Base-by-base conservation (phyloP, 176 grass and related monocot genomes). In the Elaeis guineensis region DNA sequence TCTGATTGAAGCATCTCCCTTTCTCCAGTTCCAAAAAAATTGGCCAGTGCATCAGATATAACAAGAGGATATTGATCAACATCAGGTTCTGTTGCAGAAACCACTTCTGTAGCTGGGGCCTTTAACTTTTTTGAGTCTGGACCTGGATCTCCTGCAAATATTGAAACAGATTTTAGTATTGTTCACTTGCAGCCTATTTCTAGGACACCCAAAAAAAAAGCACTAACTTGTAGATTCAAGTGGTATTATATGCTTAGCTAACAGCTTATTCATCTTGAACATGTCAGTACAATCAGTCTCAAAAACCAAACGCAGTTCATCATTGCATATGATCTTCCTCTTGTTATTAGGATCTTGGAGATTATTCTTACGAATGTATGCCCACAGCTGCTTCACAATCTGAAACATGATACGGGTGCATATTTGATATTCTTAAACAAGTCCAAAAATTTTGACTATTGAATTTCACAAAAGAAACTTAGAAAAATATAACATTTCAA, bases 211-310 rank as follows among this genome's bases (percentile, higher is more conserved):
- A 23, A 18, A 11, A 66, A 71, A 57, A 39, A 21, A 6, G 8
- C 53, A 24, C 29, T 68, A 80, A 95, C 89, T 82, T 77, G 72
- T 61, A 74, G 78, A 25, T 54, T 85, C 85, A 0, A 95, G 70
- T 69, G 85, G 51, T 64, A 51, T 75, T 78, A 95, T 95, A 79
- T 95, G 89, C 81, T 95, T 95, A 15, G 81, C 58, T 19, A 95
- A 55, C 61, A 95, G 81, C 62, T 95, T 95, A 71, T 95, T 95
- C 89, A 95, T 95, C 72, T 85, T 89, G 78, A 95, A 95, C 89
- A 95, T 95, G 49, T 95, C 89, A 44, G 89, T 95, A 58, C 61
- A 82, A 63, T 95, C 89, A 57, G 89, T 95, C 81, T 95, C 85
- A 77, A 95, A 95, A 70, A 89, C 85, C 65, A 95, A 30, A 57